Base-by-base conservation (phyloP, 345 rosid genomes). In the Populus deltoides region DNA sequence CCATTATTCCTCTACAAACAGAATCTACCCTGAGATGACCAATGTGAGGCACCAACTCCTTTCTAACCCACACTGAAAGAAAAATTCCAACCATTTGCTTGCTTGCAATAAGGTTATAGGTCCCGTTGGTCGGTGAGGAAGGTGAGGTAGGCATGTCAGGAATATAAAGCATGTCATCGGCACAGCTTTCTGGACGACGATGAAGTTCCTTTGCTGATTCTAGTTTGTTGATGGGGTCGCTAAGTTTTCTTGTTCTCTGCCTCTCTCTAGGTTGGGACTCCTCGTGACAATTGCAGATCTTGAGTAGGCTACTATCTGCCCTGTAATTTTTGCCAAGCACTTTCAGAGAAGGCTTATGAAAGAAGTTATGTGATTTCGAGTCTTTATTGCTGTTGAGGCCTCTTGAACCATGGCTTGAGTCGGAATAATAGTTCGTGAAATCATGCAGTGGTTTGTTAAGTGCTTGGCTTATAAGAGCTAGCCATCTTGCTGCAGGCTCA, bases 41-140 rank as follows among this genome's bases (percentile, higher is more conserved):
- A 76, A 96, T 87, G 78, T 93, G 89, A 49, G 96, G 97, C 70
- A 92, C 88, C 85, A 94, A 85, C 83, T 93, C 97, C 43, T 74
- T 90, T 73, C 93, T 81, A 41, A 87, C 97, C 99, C 99, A 94
- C 24, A 96, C 86, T 0, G 98, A 88, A 5, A 96, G 87, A 83
- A 96, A 96, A 68, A 96, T 80, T n/a, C 97, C 98, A 7, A 97
- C 99, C 99, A 97, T 92, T 81, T 97, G 97, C 90, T 94, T 97
- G 83, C 95, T 90, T 3, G 92, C 85, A 31, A 97, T 82, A 45
- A 97, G 87, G n/a, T 88, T 71, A 72, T 91, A 97, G 73, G 80
- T 75, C 91, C 86, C 74, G 38, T 79, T 75, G 35, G 83, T 70
- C 2, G 81, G 77, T 51, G 82, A 51, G 68, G 41, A 74, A 3